Conservation (phyloP, 352 stramenopile species). For the Globisporangium ultimum region DNA sequence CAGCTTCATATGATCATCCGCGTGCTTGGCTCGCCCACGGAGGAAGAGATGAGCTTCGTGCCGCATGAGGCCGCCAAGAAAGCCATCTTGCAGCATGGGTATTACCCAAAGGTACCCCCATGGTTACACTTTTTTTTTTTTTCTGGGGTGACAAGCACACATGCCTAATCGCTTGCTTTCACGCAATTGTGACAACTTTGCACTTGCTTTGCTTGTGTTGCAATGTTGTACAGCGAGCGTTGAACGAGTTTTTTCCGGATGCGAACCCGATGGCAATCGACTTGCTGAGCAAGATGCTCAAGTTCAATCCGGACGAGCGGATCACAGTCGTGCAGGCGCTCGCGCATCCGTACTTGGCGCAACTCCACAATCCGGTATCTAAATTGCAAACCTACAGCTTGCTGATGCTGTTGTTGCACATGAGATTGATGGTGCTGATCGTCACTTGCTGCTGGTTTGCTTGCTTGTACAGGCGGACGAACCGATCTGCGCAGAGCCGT, state of each 20-base stretch:
- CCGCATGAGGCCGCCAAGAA: constrained; percentile 89
- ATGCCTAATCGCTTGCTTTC: neutral
- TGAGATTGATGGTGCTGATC: neutral
- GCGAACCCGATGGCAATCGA: constrained; percentile 81
- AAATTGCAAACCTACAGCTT: neutral
- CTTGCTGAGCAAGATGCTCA: constrained; percentile 89
- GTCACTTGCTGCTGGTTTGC: neutral
- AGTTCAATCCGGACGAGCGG: constrained; percentile 93
- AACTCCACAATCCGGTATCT: constrained; percentile 88
- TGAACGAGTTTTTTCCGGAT: constrained; percentile 84
- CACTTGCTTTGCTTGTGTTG: neutral
- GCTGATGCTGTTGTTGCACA: no score
- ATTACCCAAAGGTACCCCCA: constrained; percentile 72
- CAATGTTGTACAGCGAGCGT: constrained; percentile 32
- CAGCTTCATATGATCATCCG: constrained; percentile 86
- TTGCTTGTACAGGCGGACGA: constrained; percentile 67
- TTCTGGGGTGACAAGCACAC: neutral
- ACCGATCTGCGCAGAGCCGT: constrained; percentile 67
- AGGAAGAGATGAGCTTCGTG: constrained; percentile 97
- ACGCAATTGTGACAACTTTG: no score
- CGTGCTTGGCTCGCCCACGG: constrained; percentile 92
- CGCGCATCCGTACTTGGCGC: constrained; percentile 84
- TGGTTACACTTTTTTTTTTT: neutral
- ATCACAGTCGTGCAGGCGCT: constrained; percentile 91
- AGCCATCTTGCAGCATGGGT: constrained; percentile 79